Conservation (phyloP, 305 asterid genomes). For the Solanum hybrid region DNA sequence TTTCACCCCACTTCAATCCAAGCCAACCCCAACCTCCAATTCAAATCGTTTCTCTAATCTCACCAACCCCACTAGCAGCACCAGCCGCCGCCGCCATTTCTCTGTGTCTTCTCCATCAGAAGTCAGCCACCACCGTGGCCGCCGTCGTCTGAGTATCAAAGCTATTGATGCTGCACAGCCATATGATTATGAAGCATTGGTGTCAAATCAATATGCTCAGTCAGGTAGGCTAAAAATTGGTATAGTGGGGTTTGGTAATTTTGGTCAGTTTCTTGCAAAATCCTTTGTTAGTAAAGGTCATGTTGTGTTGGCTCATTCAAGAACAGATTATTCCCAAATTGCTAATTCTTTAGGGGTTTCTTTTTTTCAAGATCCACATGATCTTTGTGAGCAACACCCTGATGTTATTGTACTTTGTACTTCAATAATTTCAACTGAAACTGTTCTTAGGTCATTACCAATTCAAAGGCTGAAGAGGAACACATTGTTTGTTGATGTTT, state of each 20-base stretch:
- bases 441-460: slow-evolving; percentile 40
- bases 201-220: too few species aligned
- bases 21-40: slow-evolving; percentile 1
- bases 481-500: slow-evolving; percentile 65
- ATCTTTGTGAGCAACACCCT: neutral
- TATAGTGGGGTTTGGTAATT: too few species aligned
- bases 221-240: too few species aligned
- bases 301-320: slow-evolving; percentile 45
- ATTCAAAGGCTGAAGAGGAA: slow-evolving; percentile 55
- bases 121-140: too few species aligned
- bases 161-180: too few species aligned
- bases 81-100: too few species aligned
- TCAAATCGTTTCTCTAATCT: slow-evolving; percentile 1
- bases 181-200: too few species aligned
- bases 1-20: slow-evolving; percentile 12
- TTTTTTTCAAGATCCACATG: neutral
- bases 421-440: slow-evolving; percentile 54
- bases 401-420: slow-evolving; percentile 56
- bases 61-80: too few species aligned
- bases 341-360: slow-evolving; percentile 41
- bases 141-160: too few species aligned
- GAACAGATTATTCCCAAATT: slow-evolving; percentile 13
- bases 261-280: too few species aligned
- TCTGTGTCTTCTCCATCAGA: too few species aligned
- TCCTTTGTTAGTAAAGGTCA: slow-evolving; percentile 17